Evolutionary conservation across 352 stramenopile genomes (phyloP).

Genomic region (Phytophthora fragariae): DNA sequence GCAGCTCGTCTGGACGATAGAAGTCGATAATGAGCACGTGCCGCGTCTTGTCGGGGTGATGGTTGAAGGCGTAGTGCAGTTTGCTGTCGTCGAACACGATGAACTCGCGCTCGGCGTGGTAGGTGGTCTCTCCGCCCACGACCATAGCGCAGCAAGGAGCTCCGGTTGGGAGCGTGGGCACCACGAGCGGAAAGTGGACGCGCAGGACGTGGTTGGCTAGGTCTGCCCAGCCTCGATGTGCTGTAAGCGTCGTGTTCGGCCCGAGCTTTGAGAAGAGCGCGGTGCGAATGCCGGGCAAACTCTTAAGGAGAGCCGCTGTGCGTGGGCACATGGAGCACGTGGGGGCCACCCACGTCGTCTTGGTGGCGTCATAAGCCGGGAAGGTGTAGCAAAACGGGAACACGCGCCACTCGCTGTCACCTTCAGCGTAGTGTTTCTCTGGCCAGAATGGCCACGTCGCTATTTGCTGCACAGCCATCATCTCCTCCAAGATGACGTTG

Average conservation of each 20-base stretch:
- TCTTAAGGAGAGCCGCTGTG: conserved; percentile 75
- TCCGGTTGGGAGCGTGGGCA: conserved; percentile 64
- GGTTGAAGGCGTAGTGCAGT: conserved; percentile 89
- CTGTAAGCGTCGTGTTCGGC: conserved; percentile 71
- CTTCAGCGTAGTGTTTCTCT: conserved; percentile 84
- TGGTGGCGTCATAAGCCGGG: conserved; percentile 83
- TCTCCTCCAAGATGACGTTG: conserved; percentile 82
- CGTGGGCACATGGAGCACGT: conserved; percentile 82
- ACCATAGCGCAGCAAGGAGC: conserved; percentile 80
- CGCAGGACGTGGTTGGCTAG: conserved; percentile 91
- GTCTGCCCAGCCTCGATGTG: conserved; percentile 89
- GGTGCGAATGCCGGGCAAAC: conserved; percentile 76
- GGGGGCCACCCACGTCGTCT: conserved; percentile 82
- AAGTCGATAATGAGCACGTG: conserved; percentile 91
- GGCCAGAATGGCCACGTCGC: conserved; percentile 86
- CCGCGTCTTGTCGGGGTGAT: conserved; percentile 67
- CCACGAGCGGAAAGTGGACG: conserved; percentile 77
- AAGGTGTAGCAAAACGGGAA: conserved; percentile 94
- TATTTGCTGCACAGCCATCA: conserved; percentile 59
- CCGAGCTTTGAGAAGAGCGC: conserved; percentile 92
- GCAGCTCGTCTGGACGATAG: conserved; percentile 82
- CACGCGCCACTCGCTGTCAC: conserved; percentile 82
- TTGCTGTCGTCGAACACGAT: conserved; percentile 94
- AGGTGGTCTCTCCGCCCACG: conserved; percentile 71
- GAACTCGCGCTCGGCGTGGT: conserved; percentile 79